phyloP scores from a whole-genome alignment of 202 grass and related monocot species.

The Hordeum pubiflorum region DNA sequence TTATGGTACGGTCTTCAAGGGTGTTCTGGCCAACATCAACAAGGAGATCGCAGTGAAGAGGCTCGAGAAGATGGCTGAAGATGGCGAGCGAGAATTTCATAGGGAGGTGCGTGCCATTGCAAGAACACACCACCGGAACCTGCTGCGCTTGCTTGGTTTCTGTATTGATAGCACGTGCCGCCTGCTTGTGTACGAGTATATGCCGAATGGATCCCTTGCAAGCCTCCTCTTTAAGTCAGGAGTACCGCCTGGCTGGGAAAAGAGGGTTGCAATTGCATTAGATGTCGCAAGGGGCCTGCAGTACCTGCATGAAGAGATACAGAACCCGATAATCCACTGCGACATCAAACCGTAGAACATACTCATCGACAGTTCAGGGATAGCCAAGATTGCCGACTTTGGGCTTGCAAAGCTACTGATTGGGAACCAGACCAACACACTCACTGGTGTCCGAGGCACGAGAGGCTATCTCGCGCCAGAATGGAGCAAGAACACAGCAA shows the following conservation, averaged over 20 bases:
- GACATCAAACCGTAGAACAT: constrained; percentile 66
- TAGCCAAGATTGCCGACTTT: constrained; percentile 45
- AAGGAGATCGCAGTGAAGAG: constrained; percentile 50
- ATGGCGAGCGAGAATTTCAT: constrained; percentile 49
- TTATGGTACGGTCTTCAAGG: constrained; percentile 58
- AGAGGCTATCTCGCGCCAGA: constrained; percentile 43
- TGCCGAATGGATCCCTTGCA: constrained; percentile 52
- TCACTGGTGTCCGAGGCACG: constrained; percentile 33
- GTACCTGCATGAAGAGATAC: constrained; percentile 50
- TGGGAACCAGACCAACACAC: constrained; percentile 27
- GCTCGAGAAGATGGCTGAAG: constrained; percentile 38
- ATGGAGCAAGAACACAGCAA: constrained; percentile 32
- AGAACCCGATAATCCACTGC: constrained; percentile 49
- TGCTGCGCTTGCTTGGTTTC: constrained; percentile 40
- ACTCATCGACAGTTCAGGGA: constrained; percentile 23
- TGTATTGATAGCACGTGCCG: constrained; percentile 28
- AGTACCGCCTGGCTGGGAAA: constrained; percentile 19
- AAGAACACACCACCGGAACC: constrained; percentile 56
- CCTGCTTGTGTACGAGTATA: constrained; percentile 53
- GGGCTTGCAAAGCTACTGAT: constrained; percentile 29
- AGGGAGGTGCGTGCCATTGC: constrained; percentile 50
- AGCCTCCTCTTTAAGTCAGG: constrained; percentile 19
- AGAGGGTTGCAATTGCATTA: constrained; percentile 8
- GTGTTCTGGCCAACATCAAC: not conserved
- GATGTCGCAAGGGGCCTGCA: constrained; percentile 38